phyloP scores from a whole-genome alignment of 306 rosid genomes.

The Malus sylvestris region DNA sequence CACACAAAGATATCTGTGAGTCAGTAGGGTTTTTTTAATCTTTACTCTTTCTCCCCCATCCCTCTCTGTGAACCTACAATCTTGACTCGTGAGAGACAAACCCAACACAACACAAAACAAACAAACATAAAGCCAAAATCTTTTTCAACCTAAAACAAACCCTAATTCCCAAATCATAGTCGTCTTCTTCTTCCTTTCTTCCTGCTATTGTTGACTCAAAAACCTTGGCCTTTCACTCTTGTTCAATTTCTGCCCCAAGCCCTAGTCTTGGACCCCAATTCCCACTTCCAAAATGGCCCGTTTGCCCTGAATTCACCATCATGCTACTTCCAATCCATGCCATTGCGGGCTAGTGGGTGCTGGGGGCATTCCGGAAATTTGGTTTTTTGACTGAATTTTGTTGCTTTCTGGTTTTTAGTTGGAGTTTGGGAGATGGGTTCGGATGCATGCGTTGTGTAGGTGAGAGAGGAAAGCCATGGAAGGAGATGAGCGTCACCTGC shows the following conservation, averaged over 20 bases:
- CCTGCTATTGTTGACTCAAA: conserved; percentile 18
- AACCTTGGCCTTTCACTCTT: conserved; percentile 28
- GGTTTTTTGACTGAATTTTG: conserved; percentile 1
- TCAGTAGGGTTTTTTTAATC: conserved; percentile 46
- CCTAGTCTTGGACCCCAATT: conserved; percentile 29
- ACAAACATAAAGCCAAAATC: conserved; percentile 23
- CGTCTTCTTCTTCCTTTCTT: not conserved
- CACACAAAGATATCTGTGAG: not conserved
- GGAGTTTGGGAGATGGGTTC: conserved; percentile 14
- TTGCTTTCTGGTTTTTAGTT: not conserved
- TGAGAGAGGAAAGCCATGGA: conserved; percentile 57
- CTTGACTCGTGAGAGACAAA: conserved; percentile 24
- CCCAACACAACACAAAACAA: not conserved
- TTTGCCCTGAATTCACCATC: conserved; percentile 39
- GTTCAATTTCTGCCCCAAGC: conserved; percentile 38
- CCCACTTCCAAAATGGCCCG: conserved; percentile 22
- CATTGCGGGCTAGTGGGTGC: conserved; percentile 41
- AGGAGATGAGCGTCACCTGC: conserved; percentile 62
- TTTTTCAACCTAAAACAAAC: conserved; percentile 29
- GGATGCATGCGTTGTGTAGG: conserved; percentile 58
- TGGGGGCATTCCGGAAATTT: conserved; percentile 3
- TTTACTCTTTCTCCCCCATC: conserved; percentile 19
- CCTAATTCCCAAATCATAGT: conserved; percentile 20
- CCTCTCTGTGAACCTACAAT: conserved; percentile 14
- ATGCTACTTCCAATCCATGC: conserved; percentile 46